Evolutionary conservation across 1,284 basidiomycete species (phyloP).

Genomic region (Sutorius eximius): DNA sequence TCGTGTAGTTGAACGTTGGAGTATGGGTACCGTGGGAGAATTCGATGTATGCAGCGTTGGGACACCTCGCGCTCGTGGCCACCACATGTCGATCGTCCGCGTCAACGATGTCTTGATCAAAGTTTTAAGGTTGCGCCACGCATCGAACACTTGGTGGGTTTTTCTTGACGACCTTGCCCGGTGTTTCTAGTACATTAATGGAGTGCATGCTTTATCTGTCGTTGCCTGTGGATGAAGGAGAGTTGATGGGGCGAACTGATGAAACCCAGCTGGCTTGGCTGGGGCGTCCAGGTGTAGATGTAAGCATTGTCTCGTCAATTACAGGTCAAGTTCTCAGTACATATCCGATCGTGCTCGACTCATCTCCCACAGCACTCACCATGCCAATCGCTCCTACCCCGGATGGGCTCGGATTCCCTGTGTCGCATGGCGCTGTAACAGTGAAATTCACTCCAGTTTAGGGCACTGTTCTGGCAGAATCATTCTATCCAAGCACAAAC

Average conservation of each 20-base stretch:
- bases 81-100: conserved; percentile 15
- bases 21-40: no score
- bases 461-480: conserved; percentile 71
- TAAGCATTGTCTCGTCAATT: conserved; percentile 30
- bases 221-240: conserved; percentile 42
- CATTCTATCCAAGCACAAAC: conserved; percentile 59
- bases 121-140: conserved; percentile 28
- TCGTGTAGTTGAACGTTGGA: no score
- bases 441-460: conserved; percentile 53
- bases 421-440: no score
- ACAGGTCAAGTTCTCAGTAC: no score
- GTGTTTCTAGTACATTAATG: not conserved
- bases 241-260: conserved; percentile 29
- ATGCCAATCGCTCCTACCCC: not conserved
- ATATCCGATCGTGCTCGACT: no score
- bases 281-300: conserved; percentile 25
- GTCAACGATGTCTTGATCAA: conserved; percentile 14
- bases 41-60: no score
- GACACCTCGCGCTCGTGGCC: conserved; percentile 20
- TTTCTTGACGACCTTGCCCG: conserved; percentile 10
- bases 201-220: conserved; percentile 15
- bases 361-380: conserved; percentile 7
- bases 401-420: not conserved
- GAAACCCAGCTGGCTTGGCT: conserved; percentile 26
- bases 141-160: conserved; percentile 29